Evolutionary conservation across 768 basidiomycete species (phyloP), one percentile per base, ranked within the genome.

Genomic region (Boletus coccyginus): DNA sequence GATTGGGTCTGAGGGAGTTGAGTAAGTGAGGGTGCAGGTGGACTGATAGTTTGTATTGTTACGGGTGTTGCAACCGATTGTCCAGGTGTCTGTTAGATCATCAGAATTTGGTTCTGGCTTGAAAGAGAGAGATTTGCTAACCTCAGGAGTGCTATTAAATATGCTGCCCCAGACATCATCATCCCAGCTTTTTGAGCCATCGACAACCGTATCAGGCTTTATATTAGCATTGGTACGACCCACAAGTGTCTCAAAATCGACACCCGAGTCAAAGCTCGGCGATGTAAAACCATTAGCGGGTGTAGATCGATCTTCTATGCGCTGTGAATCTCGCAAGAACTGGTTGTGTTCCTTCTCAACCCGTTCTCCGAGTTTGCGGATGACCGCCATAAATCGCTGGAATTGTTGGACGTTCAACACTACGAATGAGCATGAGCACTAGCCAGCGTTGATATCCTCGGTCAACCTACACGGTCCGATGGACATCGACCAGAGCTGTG

Each of bases 401-500:
- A 98, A 99, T 73, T 99, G 97, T 32, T 84, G 81, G 14, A 92
- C 77, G 62, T 81, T 92, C n/a, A 92, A 66, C 36, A 92, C 89
- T 90, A 59, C 32, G 42, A 52, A 31, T 57, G 46, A 59, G 55
- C 5, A 19, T 50, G 14, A 57, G 38, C 5, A 36, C 55, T 21
- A 44, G 29, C 53, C 11, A 36, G 21, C 31, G 41, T 42, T 14
- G 42, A 45, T 10, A 24, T 12, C 32, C 8, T 8, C 29, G 14
- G 10, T 21, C 47, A 32, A 80, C 89, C 65, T 67, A 93, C 92
- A 69, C 52, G 95, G 95, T 27, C 94, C 95, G 77, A 98, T 96
- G 4, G 91, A 94, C 94, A 99, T 98, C 4, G 88, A 78, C 97
- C 97, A 99, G 29, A 95, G 74, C 77, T 96, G 93, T 10, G 93